phyloP scores from a whole-genome alignment of 495 filamentous ascomycete genomes.

The Aspergillus indologenus region DNA sequence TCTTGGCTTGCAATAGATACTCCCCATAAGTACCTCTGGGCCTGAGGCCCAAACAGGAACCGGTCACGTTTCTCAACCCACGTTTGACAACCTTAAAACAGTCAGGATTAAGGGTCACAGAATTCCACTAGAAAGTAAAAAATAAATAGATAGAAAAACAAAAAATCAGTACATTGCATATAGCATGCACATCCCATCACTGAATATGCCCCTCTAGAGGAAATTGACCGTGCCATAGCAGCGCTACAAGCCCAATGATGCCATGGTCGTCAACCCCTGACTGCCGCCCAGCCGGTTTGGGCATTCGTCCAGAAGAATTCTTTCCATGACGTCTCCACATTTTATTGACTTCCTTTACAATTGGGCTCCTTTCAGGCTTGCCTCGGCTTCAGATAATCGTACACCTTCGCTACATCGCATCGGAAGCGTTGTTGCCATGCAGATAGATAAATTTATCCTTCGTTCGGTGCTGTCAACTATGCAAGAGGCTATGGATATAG shows the following conservation, averaged over 20 bases:
- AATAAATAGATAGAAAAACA: no score
- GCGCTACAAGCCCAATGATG: neutral
- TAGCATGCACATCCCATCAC: no score
- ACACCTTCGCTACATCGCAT: no score
- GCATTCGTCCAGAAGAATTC: neutral
- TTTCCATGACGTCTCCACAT: neutral
- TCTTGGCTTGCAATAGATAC: no score
- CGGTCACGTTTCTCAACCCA: slow-evolving; percentile 34
- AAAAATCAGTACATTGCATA: no score
- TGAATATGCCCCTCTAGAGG: neutral
- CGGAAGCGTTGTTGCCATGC: neutral
- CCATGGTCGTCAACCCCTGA: neutral
- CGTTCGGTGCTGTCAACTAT: neutral
- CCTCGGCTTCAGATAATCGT: no score
- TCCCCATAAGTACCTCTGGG: neutral
- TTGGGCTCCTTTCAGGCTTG: neutral
- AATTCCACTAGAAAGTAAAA: no score
- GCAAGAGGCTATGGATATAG: neutral
- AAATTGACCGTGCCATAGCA: neutral
- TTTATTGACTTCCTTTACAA: neutral
- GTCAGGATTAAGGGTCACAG: no score
- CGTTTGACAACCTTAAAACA: no score
- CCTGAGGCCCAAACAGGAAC: no score
- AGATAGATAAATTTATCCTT: neutral
- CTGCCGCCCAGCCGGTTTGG: neutral